Base-by-base conservation (phyloP, 2,329 filamentous ascomycete species). In the Tolypocladium pustulatum region DNA sequence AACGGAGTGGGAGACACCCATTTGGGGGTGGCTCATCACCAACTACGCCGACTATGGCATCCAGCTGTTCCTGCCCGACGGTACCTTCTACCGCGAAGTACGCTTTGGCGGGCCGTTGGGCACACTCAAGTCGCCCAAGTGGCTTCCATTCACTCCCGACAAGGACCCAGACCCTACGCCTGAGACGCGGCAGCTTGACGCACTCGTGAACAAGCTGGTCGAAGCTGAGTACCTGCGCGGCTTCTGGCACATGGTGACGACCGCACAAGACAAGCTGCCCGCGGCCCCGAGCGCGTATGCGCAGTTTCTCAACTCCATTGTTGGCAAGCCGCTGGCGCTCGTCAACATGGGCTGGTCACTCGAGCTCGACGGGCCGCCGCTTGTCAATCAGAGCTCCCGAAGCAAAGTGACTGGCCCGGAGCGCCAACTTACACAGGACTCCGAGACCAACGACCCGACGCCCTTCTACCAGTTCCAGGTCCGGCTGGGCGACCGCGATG, bases 21-120 rank as follows among this genome's bases (percentile, higher is more conserved):
- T 77, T 27, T 76, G 71, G 70, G 73, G 73, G 34, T 77, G 74
- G 74, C 49, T 77, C 5, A 63, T 78, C 2, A 62, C 69, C 41
- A 78, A 79, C 65, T 78, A 73, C 55, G 68, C 66, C 37, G 68
- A 78, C 61, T 63, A 66, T 6, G 74, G 70, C 1, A 61, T 78
- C 2, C 76, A 78, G 64, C n/a, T 79, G 3, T 78, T 77, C 63
- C 59, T 70, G 0, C 60, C 62, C 0, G 71, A 75, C 36, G 76
- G 76, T 15, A 72, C 66, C 0, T 78, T 77, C 65, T 77, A 75
- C 63, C 66, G 72, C 10, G 75, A 76, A 58, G 68, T 76, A 1
- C 69, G 73, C 7, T 30, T 75, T n/a, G 72, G 68, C 0, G 72
- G 71, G 0, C 69, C 66, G 0, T 22, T 37, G 1, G 69, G 67